Conservation (phyloP, 805 yeast genomes). For the Candida silvicultrix region DNA sequence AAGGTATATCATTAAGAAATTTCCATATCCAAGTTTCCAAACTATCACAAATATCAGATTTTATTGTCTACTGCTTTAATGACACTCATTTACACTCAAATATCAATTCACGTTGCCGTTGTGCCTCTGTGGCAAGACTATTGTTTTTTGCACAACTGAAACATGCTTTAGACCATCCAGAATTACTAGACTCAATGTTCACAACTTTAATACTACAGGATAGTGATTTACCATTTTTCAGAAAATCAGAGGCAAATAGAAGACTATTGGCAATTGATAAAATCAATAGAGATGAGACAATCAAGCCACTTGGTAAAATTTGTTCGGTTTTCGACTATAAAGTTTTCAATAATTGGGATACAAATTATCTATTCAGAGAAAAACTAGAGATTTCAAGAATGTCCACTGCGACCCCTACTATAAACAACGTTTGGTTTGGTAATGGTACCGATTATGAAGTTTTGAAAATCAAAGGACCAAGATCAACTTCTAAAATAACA, state of each 20-base stretch:
- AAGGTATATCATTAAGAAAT: conserved; percentile 74
- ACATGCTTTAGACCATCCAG: conserved; percentile 21
- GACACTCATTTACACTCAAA: conserved; percentile 24
- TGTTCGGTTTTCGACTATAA: conserved; percentile 32
- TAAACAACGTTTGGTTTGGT: conserved; percentile 68
- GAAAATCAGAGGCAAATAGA: conserved; percentile 2
- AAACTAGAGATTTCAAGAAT: conserved; percentile 76
- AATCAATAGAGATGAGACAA: conserved; percentile 10
- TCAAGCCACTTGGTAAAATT: conserved; percentile 14
- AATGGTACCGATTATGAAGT: conserved; percentile 67
- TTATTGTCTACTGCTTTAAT: conserved; percentile 67
- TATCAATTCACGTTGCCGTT: conserved; percentile 28
- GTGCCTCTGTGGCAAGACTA: conserved; percentile 33
- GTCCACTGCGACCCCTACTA: conserved; percentile 69
- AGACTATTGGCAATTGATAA: conserved; percentile 21
- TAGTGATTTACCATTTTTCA: conserved; percentile 9
- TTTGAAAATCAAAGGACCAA: conserved; percentile 16
- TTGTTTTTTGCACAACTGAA: conserved; percentile 37
- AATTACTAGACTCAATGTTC: conserved; percentile 16
- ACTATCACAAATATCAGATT: conserved; percentile 65
- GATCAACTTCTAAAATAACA: conserved; percentile 4
- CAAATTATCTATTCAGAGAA: conserved; percentile 65
- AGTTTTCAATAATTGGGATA: conserved; percentile 55
- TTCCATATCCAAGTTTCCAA: conserved; percentile 86
- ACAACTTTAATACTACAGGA: conserved; percentile 18